Percentiles rank a stretch among this genome's conserved stretches.
Evolutionary conservation across 306 rosid genomes (phyloP).

Genomic region (Hippophae rhamnoides): DNA sequence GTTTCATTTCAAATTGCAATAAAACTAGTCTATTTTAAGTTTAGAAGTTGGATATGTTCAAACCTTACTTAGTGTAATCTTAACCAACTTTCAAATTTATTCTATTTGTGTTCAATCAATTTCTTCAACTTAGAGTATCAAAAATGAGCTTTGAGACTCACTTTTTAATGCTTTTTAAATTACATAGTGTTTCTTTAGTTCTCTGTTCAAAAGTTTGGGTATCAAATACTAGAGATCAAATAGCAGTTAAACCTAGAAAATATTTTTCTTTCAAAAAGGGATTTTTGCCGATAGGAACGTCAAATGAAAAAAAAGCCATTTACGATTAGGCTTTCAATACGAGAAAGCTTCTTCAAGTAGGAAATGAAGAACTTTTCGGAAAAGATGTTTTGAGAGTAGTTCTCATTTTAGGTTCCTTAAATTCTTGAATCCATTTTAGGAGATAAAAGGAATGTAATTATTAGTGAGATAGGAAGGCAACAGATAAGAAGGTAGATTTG

Average conservation of each 20-base stretch:
- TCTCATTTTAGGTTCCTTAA: no score
- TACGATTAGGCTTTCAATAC: constrained; percentile 12
- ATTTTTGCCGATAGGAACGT: constrained; percentile 17
- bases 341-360: constrained; percentile 17
- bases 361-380: constrained; percentile 16
- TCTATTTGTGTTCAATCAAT: constrained; percentile 16
- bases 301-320: constrained; percentile 5
- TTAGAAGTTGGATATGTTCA: constrained; percentile 22
- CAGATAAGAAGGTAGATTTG: no score
- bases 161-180: constrained; percentile 13
- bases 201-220: constrained; percentile 30
- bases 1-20: constrained; percentile 4
- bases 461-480: no score
- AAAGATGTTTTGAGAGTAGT: constrained; percentile 24
- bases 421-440: no score
- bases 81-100: constrained; percentile 32
- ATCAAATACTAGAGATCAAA: constrained; percentile 15
- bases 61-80: constrained; percentile 26
- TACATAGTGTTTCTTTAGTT: constrained; percentile 23
- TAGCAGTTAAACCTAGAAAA: not conserved
- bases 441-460: no score
- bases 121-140: constrained; percentile 8
- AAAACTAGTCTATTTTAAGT: constrained; percentile 12
- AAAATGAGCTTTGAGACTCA: constrained; percentile 3
- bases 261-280: constrained; percentile 16